phyloP scores from a whole-genome alignment of 148 eudicot genomes.

The Chenopodium album region DNA sequence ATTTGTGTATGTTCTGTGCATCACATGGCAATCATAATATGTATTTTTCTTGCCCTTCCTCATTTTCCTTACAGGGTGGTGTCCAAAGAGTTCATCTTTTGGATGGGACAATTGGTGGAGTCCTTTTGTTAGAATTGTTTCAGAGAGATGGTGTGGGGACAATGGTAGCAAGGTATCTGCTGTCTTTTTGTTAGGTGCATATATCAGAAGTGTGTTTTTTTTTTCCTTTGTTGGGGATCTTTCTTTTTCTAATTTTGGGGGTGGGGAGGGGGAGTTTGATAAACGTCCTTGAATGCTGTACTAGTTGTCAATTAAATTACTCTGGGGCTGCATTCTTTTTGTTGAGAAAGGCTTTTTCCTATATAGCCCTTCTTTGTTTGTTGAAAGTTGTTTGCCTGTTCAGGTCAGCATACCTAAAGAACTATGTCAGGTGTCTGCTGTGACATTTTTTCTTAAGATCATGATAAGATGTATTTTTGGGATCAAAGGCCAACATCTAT shows the following conservation, averaged over 20 bases:
- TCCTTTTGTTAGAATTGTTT: constrained; percentile 76
- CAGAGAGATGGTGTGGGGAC: constrained; percentile 96
- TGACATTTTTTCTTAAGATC: not conserved
- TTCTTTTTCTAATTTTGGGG: not conserved
- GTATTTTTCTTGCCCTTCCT: not conserved
- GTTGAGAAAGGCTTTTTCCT: not conserved
- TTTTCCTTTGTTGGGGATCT: not conserved
- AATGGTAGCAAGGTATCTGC: constrained; percentile 86
- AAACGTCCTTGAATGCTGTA: no score
- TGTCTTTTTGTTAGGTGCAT: constrained; percentile 7
- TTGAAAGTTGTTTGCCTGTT: not conserved
- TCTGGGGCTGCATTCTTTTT: not conserved
- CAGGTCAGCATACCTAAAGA: not conserved
- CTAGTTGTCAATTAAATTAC: no score
- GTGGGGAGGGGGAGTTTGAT: not conserved
- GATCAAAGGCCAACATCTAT: not conserved
- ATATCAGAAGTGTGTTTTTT: not conserved
- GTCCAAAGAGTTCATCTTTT: constrained; percentile 91
- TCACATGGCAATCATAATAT: constrained; percentile 1
- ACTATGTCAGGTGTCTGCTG: not conserved
- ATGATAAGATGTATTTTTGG: not conserved
- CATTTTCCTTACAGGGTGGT: constrained; percentile 58
- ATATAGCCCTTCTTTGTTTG: not conserved
- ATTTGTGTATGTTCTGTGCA: not conserved
- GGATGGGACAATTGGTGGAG: constrained; percentile 87